phyloP scores from a whole-genome alignment of 192 early-diverging fungal genomes.

The Rhizophagus prolifer region DNA sequence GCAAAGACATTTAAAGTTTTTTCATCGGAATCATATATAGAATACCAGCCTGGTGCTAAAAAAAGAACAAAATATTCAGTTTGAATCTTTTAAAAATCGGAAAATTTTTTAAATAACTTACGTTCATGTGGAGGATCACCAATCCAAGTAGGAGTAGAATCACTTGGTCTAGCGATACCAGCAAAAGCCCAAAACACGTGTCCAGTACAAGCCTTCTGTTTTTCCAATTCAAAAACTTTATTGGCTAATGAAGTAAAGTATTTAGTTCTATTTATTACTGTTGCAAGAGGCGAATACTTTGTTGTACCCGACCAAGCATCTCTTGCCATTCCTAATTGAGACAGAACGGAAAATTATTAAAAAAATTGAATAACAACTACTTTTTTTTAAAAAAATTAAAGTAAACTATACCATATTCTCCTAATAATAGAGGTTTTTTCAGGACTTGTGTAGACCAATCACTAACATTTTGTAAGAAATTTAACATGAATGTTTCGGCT shows the following conservation, averaged over 20 bases:
- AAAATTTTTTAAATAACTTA: constrained; percentile 28
- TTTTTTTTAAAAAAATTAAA: background rate
- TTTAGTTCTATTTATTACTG: constrained; percentile 51
- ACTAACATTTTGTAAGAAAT: constrained; percentile 44
- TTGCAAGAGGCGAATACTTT: constrained; percentile 49
- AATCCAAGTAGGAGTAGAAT: constrained; percentile 40
- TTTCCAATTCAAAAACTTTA: constrained; percentile 35
- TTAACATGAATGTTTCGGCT: constrained; percentile 42
- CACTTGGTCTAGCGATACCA: constrained; percentile 49
- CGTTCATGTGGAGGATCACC: constrained; percentile 62
- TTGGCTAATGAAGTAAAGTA: constrained; percentile 51
- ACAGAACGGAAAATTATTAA: background rate
- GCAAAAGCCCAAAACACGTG: constrained; percentile 68
- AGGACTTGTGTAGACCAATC: constrained; percentile 48
- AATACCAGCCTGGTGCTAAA: constrained; percentile 58
- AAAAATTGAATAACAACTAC: background rate
- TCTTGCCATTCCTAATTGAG: constrained; percentile 32
- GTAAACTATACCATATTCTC: constrained; percentile 56
- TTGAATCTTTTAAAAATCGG: background rate
- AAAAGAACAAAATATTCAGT: background rate
- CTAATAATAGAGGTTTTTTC: constrained; percentile 53
- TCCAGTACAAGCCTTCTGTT: constrained; percentile 41
- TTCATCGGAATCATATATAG: constrained; percentile 60
- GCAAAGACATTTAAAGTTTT: background rate
- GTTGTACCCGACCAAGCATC: constrained; percentile 42